A percentile compares a stretch with the other conserved stretches of the same genome.
phyloP scores from a whole-genome alignment of 306 rosid genomes.

The Cicer chorassanicum region DNA sequence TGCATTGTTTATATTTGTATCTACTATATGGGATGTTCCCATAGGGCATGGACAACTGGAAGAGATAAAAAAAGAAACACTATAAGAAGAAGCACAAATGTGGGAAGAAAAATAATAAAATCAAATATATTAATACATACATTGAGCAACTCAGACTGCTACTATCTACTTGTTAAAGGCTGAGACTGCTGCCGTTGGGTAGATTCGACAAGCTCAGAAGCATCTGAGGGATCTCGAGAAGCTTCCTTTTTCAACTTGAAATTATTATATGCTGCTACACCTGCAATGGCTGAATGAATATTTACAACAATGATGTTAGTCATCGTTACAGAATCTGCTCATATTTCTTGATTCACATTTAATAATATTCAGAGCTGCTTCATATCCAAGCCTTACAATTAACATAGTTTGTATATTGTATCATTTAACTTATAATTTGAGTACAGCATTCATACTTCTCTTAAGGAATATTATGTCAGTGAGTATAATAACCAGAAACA shows the following conservation, averaged over 20 bases:
- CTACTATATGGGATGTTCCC: constrained; percentile 29
- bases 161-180: constrained; percentile 60
- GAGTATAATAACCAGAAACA: constrained; percentile 18
- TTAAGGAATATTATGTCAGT: constrained; percentile 21
- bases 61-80: constrained; percentile 17
- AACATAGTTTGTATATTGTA: constrained; percentile 13
- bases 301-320: constrained; percentile 23
- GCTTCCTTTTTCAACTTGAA: constrained; percentile 81
- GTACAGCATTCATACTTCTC: constrained; percentile 19
- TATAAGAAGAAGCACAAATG: constrained; percentile 25
- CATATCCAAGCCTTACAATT: constrained; percentile 24
- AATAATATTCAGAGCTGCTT: constrained; percentile 28
- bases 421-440: constrained; percentile 18
- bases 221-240: constrained; percentile 51
- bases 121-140: constrained; percentile 48
- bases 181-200: constrained; percentile 50
- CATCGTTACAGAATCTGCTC: constrained; percentile 13
- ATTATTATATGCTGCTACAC: constrained; percentile 96
- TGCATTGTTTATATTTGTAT: constrained; percentile 43
- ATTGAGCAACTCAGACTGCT: constrained; percentile 50
- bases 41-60: constrained; percentile 39
- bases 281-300: constrained; percentile 82
- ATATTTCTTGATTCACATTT: constrained; percentile 25
- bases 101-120: constrained; percentile 9
- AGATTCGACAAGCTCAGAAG: constrained; percentile 55